phyloP scores from a whole-genome alignment of 345 rosid species.

The Bruguiera parviflora region DNA sequence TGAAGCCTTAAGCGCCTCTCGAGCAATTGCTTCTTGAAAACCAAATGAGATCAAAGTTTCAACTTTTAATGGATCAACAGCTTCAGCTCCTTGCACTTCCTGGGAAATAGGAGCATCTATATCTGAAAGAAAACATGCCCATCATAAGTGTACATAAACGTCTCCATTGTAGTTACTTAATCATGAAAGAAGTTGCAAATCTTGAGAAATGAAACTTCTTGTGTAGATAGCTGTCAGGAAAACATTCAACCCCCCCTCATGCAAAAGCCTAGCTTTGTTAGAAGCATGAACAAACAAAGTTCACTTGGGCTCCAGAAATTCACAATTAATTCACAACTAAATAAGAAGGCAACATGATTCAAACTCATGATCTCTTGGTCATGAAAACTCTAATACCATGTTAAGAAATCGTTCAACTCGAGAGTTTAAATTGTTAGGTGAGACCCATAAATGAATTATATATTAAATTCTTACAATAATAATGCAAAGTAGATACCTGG shows the following conservation, averaged over 20 bases:
- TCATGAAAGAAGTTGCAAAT: background rate
- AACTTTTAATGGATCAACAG: conserved; percentile 62
- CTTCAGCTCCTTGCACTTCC: conserved; percentile 30
- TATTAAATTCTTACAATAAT: background rate
- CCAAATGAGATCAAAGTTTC: conserved; percentile 89
- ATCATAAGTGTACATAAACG: background rate
- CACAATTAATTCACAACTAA: no score
- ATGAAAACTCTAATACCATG: no score
- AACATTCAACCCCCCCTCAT: no score
- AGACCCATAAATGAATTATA: background rate
- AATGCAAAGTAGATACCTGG: conserved; percentile 44
- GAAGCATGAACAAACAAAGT: no score
- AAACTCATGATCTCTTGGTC: no score
- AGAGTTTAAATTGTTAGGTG: no score
- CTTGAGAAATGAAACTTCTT: background rate
- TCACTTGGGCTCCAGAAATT: no score
- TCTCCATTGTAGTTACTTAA: background rate
- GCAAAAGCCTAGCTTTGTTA: no score
- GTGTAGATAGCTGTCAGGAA: no score
- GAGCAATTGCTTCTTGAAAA: conserved; percentile 79
- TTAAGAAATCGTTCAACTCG: no score
- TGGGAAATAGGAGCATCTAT: conserved; percentile 68
- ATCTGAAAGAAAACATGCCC: conserved; percentile 38
- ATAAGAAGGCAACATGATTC: no score
- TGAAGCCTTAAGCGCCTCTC: conserved; percentile 77